phyloP scores from a whole-genome alignment of 2,329 filamentous ascomycete species.

The Pestalotiopsis sp. region DNA sequence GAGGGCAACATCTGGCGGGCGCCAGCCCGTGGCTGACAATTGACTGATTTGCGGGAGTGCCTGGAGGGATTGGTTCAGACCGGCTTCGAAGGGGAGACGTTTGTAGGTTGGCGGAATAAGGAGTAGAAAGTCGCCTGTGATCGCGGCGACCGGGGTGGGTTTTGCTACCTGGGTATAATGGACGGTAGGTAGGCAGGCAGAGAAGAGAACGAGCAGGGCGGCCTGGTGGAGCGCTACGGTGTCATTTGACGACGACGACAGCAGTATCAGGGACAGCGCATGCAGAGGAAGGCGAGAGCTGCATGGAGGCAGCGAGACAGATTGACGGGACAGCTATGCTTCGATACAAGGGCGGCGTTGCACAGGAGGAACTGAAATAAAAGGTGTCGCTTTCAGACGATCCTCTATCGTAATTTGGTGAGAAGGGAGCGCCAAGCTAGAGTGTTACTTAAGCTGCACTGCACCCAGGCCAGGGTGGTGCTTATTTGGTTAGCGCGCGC shows the following conservation, averaged over 20 bases:
- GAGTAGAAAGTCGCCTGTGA: not conserved
- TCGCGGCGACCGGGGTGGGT: not conserved
- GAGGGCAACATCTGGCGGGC: constrained; percentile 58
- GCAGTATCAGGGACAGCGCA: not conserved
- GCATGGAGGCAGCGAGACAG: not conserved
- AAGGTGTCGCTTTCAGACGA: constrained; percentile 9
- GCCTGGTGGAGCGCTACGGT: not conserved
- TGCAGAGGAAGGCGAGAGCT: not conserved
- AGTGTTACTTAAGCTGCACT: constrained; percentile 6
- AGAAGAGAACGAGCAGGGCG: constrained; percentile 4
- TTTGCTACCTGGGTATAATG: not conserved
- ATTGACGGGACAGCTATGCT: constrained; percentile 1
- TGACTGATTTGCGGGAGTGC: not conserved
- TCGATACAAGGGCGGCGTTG: not conserved
- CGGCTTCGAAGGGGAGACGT: not conserved
- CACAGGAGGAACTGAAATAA: constrained; percentile 6
- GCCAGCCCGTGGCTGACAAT: constrained; percentile 7
- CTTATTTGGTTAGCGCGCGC: constrained; percentile 5
- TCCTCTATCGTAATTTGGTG: constrained; percentile 9
- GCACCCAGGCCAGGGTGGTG: constrained; percentile 6
- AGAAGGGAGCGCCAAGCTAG: constrained; percentile 8
- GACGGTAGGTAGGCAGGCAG: not conserved
- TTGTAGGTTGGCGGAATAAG: not conserved
- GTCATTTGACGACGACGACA: not conserved
- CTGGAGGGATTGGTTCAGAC: not conserved